Percentiles rank a stretch among this genome's conserved stretches.
Conservation (phyloP, 2,329 filamentous ascomycete species). For the Alternaria consortialis region DNA sequence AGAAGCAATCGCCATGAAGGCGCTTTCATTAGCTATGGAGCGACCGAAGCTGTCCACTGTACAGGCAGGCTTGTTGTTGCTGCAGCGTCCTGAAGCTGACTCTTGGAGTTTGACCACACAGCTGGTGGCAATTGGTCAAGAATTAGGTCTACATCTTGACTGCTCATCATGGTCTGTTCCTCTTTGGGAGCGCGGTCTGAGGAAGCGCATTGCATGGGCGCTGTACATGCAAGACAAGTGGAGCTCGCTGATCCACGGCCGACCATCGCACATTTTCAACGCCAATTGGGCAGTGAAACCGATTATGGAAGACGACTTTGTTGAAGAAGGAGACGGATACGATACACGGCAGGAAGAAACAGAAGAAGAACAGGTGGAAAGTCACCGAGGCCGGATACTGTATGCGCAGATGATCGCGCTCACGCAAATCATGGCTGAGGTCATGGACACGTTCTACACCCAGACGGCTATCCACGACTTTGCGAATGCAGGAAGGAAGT, state of each 20-base stretch:
- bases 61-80: constrained; percentile 77
- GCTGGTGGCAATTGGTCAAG: constrained; percentile 84
- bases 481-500: constrained; percentile 70
- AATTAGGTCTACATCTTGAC: constrained; percentile 88
- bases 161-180: constrained; percentile 89
- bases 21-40: constrained; percentile 79
- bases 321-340: constrained; percentile 67
- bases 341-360: constrained; percentile 56
- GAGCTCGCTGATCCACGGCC: constrained; percentile 84
- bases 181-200: constrained; percentile 82
- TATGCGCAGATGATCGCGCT: constrained; percentile 80
- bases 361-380: constrained; percentile 69
- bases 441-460: constrained; percentile 84
- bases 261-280: constrained; percentile 77
- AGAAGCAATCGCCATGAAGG: constrained; percentile 76
- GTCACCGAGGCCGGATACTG: constrained; percentile 72
- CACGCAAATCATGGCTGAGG: constrained; percentile 78
- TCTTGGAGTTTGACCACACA: constrained; percentile 88
- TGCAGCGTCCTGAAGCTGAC: constrained; percentile 78
- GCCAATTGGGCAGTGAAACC: constrained; percentile 79
- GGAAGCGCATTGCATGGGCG: constrained; percentile 89
- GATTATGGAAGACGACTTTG: constrained; percentile 74
- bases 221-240: constrained; percentile 95
- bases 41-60: constrained; percentile 83
- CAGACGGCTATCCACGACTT: constrained; percentile 77